Evolutionary conservation across 106 monocot genomes (phyloP).

Genomic region (Acanthochlamys bracteata): DNA sequence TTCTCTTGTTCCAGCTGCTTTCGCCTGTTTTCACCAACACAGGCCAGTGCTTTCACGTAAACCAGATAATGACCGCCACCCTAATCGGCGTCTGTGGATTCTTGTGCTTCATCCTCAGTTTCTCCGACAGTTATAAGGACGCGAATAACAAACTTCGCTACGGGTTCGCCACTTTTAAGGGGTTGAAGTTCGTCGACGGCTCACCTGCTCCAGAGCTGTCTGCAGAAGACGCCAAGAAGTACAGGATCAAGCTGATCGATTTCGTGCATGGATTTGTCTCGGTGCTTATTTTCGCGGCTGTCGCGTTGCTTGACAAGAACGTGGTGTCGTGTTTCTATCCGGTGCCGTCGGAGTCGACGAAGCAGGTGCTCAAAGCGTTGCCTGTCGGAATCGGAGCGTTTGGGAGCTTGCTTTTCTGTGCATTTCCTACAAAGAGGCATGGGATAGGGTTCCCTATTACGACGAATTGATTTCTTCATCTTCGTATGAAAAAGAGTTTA

Average conservation of each 20-base stretch:
- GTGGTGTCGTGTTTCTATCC: constrained; percentile 11
- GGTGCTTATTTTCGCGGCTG: constrained; percentile 2
- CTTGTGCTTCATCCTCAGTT: constrained; percentile 3
- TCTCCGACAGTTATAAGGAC: constrained; percentile 7
- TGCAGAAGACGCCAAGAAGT: not conserved
- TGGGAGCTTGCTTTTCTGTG: not conserved
- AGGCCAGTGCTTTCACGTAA: not conserved
- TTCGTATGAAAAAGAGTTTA: too few species aligned
- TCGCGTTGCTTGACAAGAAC: constrained; percentile 10
- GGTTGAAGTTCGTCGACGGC: constrained; percentile 7
- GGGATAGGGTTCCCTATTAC: constrained; percentile 9
- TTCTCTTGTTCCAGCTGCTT: constrained; percentile 2
- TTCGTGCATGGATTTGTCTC: constrained; percentile 6
- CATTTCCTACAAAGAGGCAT: constrained; percentile 7
- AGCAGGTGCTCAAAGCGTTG: constrained; percentile 4
- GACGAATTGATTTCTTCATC: too few species aligned
- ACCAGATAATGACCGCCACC: constrained; percentile 1
- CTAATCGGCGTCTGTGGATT: constrained; percentile 1
- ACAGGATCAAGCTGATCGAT: constrained; percentile 7
- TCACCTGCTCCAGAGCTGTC: not conserved
- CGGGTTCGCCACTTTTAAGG: constrained; percentile 8
- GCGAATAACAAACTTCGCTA: not conserved
- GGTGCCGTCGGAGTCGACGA: constrained; percentile 5
- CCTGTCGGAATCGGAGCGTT: constrained; percentile 13
- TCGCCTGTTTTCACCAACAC: constrained; percentile 7